Evolutionary conservation across 768 basidiomycete genomes (phyloP).

Genomic region (Pleurotus salmoneostramineus): DNA sequence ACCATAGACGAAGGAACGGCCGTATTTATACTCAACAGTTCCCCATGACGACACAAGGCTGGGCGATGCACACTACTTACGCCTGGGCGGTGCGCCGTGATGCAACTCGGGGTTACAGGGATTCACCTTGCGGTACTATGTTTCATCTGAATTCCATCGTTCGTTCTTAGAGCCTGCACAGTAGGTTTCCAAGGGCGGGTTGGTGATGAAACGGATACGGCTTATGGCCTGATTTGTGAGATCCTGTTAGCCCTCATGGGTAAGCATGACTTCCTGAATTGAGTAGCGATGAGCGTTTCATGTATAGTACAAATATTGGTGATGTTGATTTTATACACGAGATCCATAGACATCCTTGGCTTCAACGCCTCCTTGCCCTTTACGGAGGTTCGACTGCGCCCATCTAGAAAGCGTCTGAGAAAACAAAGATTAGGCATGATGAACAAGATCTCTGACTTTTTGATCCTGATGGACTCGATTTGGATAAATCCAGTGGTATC

Average conservation of each 20-base stretch:
- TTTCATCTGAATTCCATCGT: not conserved
- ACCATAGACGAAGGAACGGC: not conserved
- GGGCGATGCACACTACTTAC: not conserved
- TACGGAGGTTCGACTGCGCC: slow-evolving; percentile 84
- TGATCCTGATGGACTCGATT: slow-evolving; percentile 96
- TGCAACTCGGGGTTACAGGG: not conserved
- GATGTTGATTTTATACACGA: slow-evolving; percentile 33
- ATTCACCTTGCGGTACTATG: not conserved
- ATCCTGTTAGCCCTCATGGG: not conserved
- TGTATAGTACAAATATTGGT: not conserved
- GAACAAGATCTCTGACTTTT: slow-evolving; percentile 59
- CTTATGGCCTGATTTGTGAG: not conserved
- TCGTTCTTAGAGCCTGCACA: not conserved
- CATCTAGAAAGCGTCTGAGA: slow-evolving; percentile 43
- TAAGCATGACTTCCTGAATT: not conserved
- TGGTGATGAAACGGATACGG: not conserved
- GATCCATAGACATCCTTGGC: slow-evolving; percentile 78
- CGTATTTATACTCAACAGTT: not conserved
- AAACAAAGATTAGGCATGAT: not conserved
- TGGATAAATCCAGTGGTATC: slow-evolving; percentile 96
- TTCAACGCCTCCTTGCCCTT: slow-evolving; percentile 75
- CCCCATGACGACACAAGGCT: slow-evolving; percentile 1
- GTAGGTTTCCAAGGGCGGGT: not conserved
- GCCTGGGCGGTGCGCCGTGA: not conserved
- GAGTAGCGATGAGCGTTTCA: not conserved